These are phyloP conservation scores for Eucalyptus marginata DNA, from an alignment of 345 rosid species.

Conservation along the genomic window DNA sequence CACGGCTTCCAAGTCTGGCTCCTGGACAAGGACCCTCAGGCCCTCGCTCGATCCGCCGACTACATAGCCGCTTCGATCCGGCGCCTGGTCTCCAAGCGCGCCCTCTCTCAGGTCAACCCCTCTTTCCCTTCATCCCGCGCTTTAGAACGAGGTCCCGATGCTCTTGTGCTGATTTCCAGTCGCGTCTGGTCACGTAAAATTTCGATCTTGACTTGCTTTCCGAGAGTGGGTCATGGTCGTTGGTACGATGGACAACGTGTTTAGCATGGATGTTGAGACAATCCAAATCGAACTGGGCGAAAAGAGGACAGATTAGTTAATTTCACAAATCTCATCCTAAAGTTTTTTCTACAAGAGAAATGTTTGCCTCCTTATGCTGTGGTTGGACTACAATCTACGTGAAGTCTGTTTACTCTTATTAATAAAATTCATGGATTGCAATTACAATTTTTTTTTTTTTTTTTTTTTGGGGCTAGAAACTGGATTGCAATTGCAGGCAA, in stretches of 20 bases:
- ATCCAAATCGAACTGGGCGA: no score
- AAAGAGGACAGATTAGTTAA: no score
- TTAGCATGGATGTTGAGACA: background rate
- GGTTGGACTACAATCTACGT: no score
- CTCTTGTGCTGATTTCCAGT: background rate
- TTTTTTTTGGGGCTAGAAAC: no score
- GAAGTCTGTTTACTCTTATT: no score
- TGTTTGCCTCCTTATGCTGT: no score
- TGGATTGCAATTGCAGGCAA: no score
- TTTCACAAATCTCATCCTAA: no score
- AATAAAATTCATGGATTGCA: no score
- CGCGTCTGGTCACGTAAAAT: background rate
- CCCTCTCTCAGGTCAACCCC: constrained; percentile 34
- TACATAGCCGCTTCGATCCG: constrained; percentile 45
- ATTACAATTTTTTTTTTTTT: no score
- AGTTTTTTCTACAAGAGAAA: no score
- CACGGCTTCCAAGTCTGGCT: constrained; percentile 57
- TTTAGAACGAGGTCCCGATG: background rate
- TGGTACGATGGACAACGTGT: background rate
- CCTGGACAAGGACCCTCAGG: constrained; percentile 47
- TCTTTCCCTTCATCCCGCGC: background rate
- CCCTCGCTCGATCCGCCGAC: constrained; percentile 47
- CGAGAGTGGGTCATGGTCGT: background rate
- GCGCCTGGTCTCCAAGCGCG: constrained; percentile 57
- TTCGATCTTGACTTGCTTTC: background rate